Percentiles rank a stretch among this genome's conserved stretches.
Evolutionary conservation across 768 basidiomycete genomes (phyloP).

Genomic region (Pholiota molesta): DNA sequence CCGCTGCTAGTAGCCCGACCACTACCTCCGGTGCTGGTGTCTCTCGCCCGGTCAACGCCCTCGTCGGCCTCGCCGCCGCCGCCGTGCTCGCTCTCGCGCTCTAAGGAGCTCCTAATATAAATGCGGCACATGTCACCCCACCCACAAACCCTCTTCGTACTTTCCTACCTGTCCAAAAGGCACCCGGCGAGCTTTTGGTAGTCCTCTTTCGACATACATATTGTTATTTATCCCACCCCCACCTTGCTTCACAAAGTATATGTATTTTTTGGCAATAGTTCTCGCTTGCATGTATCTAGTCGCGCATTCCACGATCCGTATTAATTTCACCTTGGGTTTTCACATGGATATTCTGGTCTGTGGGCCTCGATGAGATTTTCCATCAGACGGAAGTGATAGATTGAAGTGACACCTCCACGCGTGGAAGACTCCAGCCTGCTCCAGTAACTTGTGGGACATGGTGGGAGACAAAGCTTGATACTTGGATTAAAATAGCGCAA

Average conservation of each 20-base stretch:
- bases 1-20: conserved; percentile 20
- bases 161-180: too few relatives aligned
- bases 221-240: background rate
- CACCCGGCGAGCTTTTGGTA: too few relatives aligned
- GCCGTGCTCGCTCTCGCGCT: conserved; percentile 43
- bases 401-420: background rate
- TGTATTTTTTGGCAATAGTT: background rate
- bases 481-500: background rate
- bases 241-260: background rate
- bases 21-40: conserved; percentile 15
- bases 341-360: background rate
- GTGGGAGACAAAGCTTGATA: background rate
- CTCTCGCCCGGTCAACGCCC: conserved; percentile 15
- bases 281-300: background rate
- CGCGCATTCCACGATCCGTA: background rate
- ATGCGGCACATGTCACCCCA: background rate
- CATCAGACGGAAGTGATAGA: background rate
- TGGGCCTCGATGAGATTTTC: background rate
- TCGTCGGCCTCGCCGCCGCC: conserved; percentile 21
- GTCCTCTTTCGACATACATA: too few relatives aligned
- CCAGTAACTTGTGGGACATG: background rate
- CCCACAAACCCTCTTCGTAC: background rate
- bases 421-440: background rate
- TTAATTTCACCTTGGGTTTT: background rate
- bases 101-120: conserved; percentile 28